phyloP scores from a whole-genome alignment of 495 filamentous ascomycete genomes.

The Daldinia vernicosa region DNA sequence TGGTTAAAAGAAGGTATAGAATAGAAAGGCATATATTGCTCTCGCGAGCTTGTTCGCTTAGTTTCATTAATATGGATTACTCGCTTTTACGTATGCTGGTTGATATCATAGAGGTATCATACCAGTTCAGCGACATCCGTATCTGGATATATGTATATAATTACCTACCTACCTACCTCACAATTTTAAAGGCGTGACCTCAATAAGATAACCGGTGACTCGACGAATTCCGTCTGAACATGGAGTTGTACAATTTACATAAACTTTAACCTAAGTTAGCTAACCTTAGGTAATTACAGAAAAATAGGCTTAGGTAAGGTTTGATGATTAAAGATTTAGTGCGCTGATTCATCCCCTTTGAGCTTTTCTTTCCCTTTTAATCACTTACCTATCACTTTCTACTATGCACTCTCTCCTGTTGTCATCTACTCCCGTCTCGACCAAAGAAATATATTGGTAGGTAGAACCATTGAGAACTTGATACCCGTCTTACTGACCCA shows the following conservation, averaged over 20 bases:
- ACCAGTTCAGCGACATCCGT: neutral
- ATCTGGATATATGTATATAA: too few relatives aligned
- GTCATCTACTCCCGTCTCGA: neutral
- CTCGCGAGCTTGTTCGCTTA: conserved; percentile 33
- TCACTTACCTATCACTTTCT: neutral
- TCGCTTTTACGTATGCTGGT: conserved; percentile 9
- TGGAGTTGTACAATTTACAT: too few relatives aligned
- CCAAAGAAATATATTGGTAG: neutral
- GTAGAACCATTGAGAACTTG: neutral
- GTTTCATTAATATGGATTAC: conserved; percentile 31
- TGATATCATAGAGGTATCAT: neutral
- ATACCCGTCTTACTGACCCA: neutral
- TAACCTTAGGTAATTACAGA: too few relatives aligned
- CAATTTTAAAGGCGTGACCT: too few relatives aligned
- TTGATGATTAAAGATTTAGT: too few relatives aligned
- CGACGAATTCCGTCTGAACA: too few relatives aligned
- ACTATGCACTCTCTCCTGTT: neutral
- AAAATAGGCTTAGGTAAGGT: too few relatives aligned
- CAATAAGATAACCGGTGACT: too few relatives aligned
- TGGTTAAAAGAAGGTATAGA: conserved; percentile 35
- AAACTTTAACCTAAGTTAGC: too few relatives aligned
- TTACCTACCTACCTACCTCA: too few relatives aligned
- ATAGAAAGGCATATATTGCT: conserved; percentile 41
- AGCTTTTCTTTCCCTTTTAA: neutral
- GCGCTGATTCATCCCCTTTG: neutral